Evolutionary conservation across 495 filamentous ascomycete species (phyloP).

Genomic region (Sphaerosporella brunnea): DNA sequence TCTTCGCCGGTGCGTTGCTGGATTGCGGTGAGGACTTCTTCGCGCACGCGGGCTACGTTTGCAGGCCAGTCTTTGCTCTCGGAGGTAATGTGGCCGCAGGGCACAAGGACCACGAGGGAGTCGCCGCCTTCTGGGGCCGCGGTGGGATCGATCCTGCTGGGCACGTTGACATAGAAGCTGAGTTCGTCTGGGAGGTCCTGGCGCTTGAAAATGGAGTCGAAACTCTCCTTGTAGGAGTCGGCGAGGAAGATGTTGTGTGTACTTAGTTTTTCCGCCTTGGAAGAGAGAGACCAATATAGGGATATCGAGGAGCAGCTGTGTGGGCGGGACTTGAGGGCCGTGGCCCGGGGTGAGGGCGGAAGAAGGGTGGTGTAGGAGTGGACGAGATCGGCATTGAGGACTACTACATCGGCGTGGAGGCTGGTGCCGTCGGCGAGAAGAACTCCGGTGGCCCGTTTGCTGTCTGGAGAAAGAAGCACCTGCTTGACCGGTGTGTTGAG

Average conservation of each 20-base stretch:
- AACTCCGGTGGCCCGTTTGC: constrained; percentile 36
- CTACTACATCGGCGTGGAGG: constrained; percentile 40
- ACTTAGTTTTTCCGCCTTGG: constrained; percentile 38
- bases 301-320: constrained; percentile 53
- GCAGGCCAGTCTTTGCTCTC: constrained; percentile 38
- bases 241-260: constrained; percentile 62
- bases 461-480: constrained; percentile 33
- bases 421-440: constrained; percentile 34
- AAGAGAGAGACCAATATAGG: constrained; percentile 51
- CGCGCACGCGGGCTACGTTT: constrained; percentile 35
- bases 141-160: constrained; percentile 42
- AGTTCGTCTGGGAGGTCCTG: constrained; percentile 45
- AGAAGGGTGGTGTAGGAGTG: constrained; percentile 54
- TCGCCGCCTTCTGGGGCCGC: constrained; percentile 47
- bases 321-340: constrained; percentile 31
- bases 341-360: constrained; percentile 30
- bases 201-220: constrained; percentile 51
- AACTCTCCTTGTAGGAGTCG: constrained; percentile 46
- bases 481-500: constrained; percentile 35
- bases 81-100: constrained; percentile 40
- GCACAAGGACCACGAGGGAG: constrained; percentile 45
- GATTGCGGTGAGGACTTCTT: constrained; percentile 38
- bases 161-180: constrained; percentile 59
- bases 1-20: constrained; percentile 34
- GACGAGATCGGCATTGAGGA: constrained; percentile 51